Conservation (phyloP, 2,329 filamentous ascomycete species). For the Stagonosporopsis tanaceti region DNA sequence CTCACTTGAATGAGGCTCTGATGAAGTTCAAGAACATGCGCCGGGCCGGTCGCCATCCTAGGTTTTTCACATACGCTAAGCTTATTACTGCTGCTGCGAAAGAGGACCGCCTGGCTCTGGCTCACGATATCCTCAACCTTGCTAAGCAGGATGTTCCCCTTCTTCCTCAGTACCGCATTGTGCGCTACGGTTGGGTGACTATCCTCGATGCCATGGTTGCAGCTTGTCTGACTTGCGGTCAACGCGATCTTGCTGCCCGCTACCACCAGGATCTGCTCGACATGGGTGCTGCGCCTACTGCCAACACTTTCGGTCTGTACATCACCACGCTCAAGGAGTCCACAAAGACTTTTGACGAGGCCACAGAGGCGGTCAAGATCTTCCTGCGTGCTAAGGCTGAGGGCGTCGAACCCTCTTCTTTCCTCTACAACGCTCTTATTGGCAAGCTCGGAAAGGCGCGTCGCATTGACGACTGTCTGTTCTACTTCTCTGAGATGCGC, state of each 20-base stretch:
- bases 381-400: conserved; percentile 93
- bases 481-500: conserved; percentile 98
- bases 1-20: conserved; percentile 80
- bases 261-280: conserved; percentile 91
- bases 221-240: conserved; percentile 83
- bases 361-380: conserved; percentile 95
- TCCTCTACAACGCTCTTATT: conserved; percentile 97
- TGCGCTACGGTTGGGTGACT: conserved; percentile 94
- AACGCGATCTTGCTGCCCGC: conserved; percentile 80
- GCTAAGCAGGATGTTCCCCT: conserved; percentile 89
- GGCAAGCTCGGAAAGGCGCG: conserved; percentile 98
- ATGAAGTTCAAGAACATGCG: conserved; percentile 91
- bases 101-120: conserved; percentile 80
- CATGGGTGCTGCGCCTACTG: conserved; percentile 90
- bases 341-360: conserved; percentile 96
- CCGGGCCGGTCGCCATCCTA: conserved; percentile 85
- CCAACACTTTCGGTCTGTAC: conserved; percentile 97
- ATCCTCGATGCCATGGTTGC: conserved; percentile 97
- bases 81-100: conserved; percentile 90
- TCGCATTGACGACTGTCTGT: conserved; percentile 96
- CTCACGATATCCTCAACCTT: conserved; percentile 87
- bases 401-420: conserved; percentile 93
- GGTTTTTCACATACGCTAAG: conserved; percentile 97
- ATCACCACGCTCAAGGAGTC: conserved; percentile 99
- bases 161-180: conserved; percentile 81